phyloP scores from a whole-genome alignment of 352 stramenopile genomes.

The Pythium folliculosum region DNA sequence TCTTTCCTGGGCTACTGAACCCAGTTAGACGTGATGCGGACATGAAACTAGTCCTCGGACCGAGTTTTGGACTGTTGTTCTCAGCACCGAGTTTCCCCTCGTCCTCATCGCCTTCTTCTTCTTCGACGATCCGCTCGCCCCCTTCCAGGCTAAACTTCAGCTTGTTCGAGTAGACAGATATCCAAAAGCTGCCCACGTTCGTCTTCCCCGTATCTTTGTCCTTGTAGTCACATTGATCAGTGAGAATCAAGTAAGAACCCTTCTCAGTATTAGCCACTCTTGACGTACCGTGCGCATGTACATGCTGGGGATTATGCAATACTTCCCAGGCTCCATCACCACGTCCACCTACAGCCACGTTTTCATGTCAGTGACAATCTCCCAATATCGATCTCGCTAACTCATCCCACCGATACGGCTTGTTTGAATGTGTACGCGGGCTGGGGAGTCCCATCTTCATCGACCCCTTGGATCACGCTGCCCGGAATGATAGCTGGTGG shows the following conservation, averaged over 20 bases:
- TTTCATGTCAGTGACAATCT: neutral
- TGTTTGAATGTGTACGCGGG: slow-evolving; percentile 85
- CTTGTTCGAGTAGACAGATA: slow-evolving; percentile 82
- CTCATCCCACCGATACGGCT: slow-evolving; percentile 58
- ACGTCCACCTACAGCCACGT: slow-evolving; percentile 49
- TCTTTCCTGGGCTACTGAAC: slow-evolving; percentile 33
- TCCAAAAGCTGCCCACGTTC: slow-evolving; percentile 80
- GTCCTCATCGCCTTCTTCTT: slow-evolving; percentile 72
- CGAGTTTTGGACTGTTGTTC: slow-evolving; percentile 14
- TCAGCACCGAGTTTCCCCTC: neutral
- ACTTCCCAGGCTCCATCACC: slow-evolving; percentile 68
- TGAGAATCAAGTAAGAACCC: neutral
- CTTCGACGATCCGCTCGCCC: slow-evolving; percentile 74
- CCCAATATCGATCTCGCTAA: neutral
- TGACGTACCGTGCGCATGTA: slow-evolving; percentile 84
- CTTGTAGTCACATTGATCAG: slow-evolving; percentile 28
- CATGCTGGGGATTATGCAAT: slow-evolving; percentile 87
- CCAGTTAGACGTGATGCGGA: slow-evolving; percentile 7
- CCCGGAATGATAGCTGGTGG: slow-evolving; percentile 79
- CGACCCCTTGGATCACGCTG: slow-evolving; percentile 58
- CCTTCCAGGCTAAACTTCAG: slow-evolving; percentile 67
- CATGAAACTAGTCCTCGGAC: slow-evolving; percentile 19
- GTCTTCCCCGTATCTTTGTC: slow-evolving; percentile 77
- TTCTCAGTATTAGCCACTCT: neutral
- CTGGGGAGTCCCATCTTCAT: slow-evolving; percentile 71